Evolutionary conservation across 345 rosid species (phyloP).

Genomic region (Brassica rapa): DNA sequence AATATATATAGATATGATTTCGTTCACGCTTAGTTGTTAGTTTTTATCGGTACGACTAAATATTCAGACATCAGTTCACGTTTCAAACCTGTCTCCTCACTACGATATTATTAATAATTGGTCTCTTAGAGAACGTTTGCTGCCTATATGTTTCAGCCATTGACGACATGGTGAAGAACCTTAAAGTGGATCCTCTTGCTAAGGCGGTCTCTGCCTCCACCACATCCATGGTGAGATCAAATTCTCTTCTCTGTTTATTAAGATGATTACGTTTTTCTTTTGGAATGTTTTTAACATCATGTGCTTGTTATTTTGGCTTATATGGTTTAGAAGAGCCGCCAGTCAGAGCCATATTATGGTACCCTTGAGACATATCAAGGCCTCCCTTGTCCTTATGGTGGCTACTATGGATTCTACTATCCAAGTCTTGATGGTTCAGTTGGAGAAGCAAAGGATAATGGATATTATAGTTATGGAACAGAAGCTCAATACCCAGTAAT

Average conservation of each 20-base stretch:
- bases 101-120: not conserved
- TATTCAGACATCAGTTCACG: conserved; percentile 42
- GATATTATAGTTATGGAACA: conserved; percentile 48
- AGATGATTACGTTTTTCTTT: not conserved
- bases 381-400: conserved; percentile 42
- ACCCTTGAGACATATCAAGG: conserved; percentile 40
- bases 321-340: conserved; percentile 22
- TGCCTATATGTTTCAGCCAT: conserved; percentile 22
- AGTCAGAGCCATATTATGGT: conserved; percentile 42
- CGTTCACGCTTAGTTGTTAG: conserved; percentile 21
- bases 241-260: not conserved
- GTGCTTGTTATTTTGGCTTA: conserved; percentile 2
- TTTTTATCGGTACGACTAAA: conserved; percentile 41
- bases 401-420: conserved; percentile 48
- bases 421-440: conserved; percentile 52
- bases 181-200: conserved; percentile 42
- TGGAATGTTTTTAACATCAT: not conserved
- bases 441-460: conserved; percentile 40
- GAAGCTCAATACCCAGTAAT: conserved; percentile 55
- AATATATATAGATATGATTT: not conserved
- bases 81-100: conserved; percentile 30
- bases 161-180: conserved; percentile 44
- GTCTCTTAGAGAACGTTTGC: not conserved
- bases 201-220: conserved; percentile 31
- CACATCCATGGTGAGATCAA: conserved; percentile 35